Evolutionary conservation across 139 green algal genomes (phyloP), one percentile per base, ranked within the genome.

Genomic region (Chlamydomonas asymmetrica): DNA sequence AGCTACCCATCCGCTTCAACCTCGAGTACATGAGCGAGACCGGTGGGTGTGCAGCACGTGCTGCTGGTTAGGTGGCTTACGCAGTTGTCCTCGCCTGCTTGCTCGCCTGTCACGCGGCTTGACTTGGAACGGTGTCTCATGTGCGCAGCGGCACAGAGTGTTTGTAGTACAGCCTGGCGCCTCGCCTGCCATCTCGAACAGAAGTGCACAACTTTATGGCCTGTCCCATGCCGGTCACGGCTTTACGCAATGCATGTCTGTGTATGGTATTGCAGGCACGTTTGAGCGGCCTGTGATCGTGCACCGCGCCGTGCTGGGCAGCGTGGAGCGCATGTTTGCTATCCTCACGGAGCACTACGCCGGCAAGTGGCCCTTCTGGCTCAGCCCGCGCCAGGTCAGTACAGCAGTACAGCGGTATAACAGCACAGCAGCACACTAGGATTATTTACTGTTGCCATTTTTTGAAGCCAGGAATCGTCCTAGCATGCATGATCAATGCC

Each of bases 281-380:
- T 60, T 83, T 39, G 86, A 92, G 67, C 82, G 89, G 5, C 96
- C 96, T 27, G 96, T 99, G 37, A 99, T 99, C 68, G 92, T 99
- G 48, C 96, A 99, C 87, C 82, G 94, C 60, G 95, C 95, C 27
- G 93, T 98, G 73, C 88, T 98, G 76, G 95, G 95, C 54, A 95
- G 85, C 52, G 92, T 99, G 69, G 96, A 99, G 92, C 88, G 96
- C 78, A 99, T 99, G 96, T 96, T 98, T 81, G 96, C 96, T 57
- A 99, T 99, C 80, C 90, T 99, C 45, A 97, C 93, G 3, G 96
- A 99, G 91, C 93, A 99, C 88, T 99, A 90, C 66, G 96, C 91
- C 3, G 95, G 92, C 72, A 99, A 98, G 88, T 99, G 94, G 94
- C 96, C 96, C 27, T 88, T 98, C 52, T 99, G 96, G 96, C 82